Base-by-base conservation (phyloP, 306 rosid genomes). In the Hippophae tibetana region DNA sequence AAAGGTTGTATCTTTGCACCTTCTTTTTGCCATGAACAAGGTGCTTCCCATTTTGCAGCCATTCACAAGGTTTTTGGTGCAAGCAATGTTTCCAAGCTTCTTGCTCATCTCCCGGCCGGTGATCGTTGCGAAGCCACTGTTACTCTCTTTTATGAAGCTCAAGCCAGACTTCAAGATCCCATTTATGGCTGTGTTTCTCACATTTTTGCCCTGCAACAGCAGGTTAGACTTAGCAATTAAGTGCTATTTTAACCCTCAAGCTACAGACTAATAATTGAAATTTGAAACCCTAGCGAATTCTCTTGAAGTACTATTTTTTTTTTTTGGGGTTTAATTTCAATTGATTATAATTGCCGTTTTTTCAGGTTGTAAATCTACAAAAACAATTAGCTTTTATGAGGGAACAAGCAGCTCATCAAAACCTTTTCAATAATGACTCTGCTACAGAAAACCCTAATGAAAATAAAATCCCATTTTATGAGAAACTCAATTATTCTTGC, bases 121-220 rank as follows among this genome's bases (percentile, higher is more conserved):
- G 86, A 93, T 7, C 86, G 99, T 1, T 78, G 86, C 9, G 94
- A 93, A 73, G 99, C 99, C 0, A 94, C 99, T 0, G 72, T 86
- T 61, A 88, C 99, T 7, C 84, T 93, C 77, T 86, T 96, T 11
- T 93, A 88, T 69, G 99, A 93, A 72, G 99, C 99, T 80, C 99
- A 86, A 66, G 99, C 99, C 23, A 80, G 99, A 66, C 84, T 93
- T 64, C 96, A 88, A 59, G 97, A 93, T 74, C 99, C 99, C 2
- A 88, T 93, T 38, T 93, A 93, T 78, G 99, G 99, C 47, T 93
- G 99, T 64, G 97, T 93, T 57, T 88, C 99, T 1, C 99, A 93
- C 72, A 93, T 93, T 46, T 93, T 93, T 61, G 74, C 99, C 14
- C 99, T 93, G 46, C 99, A 93, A 49, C 53, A 49, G 25, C 53